A percentile compares a stretch with the other conserved stretches of the same genome.
These are phyloP conservation scores for Zalaria sp. DNA, from an alignment of 2,329 filamentous ascomycete genomes.

Conservation along the genomic window DNA sequence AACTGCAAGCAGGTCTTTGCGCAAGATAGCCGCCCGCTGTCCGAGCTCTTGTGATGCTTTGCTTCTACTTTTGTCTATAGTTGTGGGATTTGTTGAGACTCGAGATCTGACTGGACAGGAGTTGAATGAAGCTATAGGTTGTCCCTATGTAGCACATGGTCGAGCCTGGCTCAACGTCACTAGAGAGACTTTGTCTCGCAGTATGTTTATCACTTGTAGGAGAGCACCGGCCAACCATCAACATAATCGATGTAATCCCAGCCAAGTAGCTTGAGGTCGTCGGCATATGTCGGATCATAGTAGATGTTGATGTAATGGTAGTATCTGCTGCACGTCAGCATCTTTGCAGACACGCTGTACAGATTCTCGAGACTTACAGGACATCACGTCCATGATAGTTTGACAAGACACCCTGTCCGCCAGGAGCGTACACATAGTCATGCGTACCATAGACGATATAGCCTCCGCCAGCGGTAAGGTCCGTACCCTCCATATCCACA, in stretches of 20 bases:
- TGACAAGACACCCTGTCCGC: slow-evolving; percentile 46
- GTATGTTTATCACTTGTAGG: background rate
- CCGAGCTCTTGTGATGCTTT: too few relatives aligned
- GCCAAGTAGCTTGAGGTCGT: slow-evolving; percentile 4
- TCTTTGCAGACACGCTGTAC: too few relatives aligned
- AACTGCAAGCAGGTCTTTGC: too few relatives aligned
- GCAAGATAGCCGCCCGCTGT: too few relatives aligned
- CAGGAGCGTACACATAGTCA: slow-evolving; percentile 48
- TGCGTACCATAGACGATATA: slow-evolving; percentile 47
- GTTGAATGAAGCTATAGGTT: too few relatives aligned
- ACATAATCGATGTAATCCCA: slow-evolving; percentile 6
- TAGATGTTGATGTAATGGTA: slow-evolving; percentile 5
- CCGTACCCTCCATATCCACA: slow-evolving; percentile 39
- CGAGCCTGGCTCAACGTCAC: too few relatives aligned
- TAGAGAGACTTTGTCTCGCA: background rate
- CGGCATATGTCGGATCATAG: slow-evolving; percentile 2
- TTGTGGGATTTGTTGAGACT: too few relatives aligned
- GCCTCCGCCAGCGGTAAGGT: slow-evolving; percentile 44
- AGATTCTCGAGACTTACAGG: slow-evolving; percentile 15
- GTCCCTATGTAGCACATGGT: too few relatives aligned
- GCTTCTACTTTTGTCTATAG: too few relatives aligned
- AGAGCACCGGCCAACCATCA: slow-evolving; percentile 2
- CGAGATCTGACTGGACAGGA: too few relatives aligned
- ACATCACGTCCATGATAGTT: slow-evolving; percentile 37
- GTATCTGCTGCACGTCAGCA: background rate